Evolutionary conservation across 345 rosid genomes (phyloP).

Genomic region (Erucastrum elatum): DNA sequence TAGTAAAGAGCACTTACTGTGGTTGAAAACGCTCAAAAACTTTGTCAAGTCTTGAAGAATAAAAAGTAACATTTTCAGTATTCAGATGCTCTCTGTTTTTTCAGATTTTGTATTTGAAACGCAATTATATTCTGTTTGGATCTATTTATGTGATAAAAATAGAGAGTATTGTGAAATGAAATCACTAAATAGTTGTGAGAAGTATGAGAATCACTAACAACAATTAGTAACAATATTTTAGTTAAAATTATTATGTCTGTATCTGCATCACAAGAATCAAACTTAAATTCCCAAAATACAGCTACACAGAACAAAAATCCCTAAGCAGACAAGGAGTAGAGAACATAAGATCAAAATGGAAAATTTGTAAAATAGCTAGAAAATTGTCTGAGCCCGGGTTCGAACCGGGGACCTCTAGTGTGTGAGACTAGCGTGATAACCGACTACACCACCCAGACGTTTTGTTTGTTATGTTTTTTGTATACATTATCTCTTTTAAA

Average conservation of each 20-base stretch:
- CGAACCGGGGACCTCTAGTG: conserved; percentile 82
- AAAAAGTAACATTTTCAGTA: neutral
- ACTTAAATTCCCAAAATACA: too few species aligned
- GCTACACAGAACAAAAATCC: too few species aligned
- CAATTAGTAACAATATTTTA: too few species aligned
- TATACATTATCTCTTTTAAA: neutral
- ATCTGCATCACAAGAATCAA: too few species aligned
- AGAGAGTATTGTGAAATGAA: too few species aligned
- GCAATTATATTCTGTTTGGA: conserved; percentile 1
- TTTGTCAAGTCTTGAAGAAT: conserved; percentile 54
- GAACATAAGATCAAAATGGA: too few species aligned
- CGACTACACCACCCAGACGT: conserved; percentile 47
- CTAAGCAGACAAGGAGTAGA: too few species aligned
- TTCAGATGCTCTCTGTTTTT: neutral
- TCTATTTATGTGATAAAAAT: neutral
- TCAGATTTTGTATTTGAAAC: conserved; percentile 21
- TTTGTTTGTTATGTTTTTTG: neutral
- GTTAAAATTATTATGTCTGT: too few species aligned
- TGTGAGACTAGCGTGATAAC: conserved; percentile 81
- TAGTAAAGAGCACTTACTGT: conserved; percentile 59
- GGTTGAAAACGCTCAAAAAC: conserved; percentile 75
- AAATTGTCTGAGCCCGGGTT: conserved; percentile 63
- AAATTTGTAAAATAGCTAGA: neutral
- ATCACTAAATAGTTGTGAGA: too few species aligned
- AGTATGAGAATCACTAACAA: too few species aligned